Conservation (phyloP, 225 moss, liverwort and hornwort genomes). For the Polytrichum commune region DNA sequence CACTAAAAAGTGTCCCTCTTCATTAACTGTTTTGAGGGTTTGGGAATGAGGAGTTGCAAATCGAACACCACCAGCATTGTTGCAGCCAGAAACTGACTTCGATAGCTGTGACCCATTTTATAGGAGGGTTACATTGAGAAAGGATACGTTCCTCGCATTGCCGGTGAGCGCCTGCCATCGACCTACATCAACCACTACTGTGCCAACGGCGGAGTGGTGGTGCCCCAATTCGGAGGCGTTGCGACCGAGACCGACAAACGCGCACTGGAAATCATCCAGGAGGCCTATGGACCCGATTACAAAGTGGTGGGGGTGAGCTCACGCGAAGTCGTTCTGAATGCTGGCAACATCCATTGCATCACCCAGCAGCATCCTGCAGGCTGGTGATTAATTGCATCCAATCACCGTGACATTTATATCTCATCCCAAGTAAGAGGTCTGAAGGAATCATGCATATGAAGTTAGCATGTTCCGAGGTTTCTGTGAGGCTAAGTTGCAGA, state of each 20-base stretch:
- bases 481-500: too few relatives aligned
- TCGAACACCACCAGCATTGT: too few relatives aligned
- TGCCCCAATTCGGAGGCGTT: constrained; percentile 55
- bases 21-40: background rate
- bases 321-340: constrained; percentile 52
- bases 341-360: constrained; percentile 66
- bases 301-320: constrained; percentile 61
- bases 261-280: constrained; percentile 51
- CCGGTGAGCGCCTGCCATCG: constrained; percentile 47
- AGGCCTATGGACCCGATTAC: constrained; percentile 49
- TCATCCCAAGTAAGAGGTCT: too few relatives aligned
- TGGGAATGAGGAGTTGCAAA: too few relatives aligned
- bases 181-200: constrained; percentile 63
- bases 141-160: constrained; percentile 49
- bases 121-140: constrained; percentile 40
- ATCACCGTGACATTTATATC: too few relatives aligned
- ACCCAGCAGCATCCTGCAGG: constrained; percentile 60
- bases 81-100: background rate
- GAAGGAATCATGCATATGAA: too few relatives aligned
- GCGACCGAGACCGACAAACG: constrained; percentile 44
- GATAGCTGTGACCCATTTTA: background rate
- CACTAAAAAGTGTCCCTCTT: too few relatives aligned
- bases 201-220: constrained; percentile 54
- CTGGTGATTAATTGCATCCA: constrained; percentile 17
- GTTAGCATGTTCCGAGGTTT: too few relatives aligned